Conservation (phyloP, 495 filamentous ascomycete genomes). For the Chaetomium tenue region DNA sequence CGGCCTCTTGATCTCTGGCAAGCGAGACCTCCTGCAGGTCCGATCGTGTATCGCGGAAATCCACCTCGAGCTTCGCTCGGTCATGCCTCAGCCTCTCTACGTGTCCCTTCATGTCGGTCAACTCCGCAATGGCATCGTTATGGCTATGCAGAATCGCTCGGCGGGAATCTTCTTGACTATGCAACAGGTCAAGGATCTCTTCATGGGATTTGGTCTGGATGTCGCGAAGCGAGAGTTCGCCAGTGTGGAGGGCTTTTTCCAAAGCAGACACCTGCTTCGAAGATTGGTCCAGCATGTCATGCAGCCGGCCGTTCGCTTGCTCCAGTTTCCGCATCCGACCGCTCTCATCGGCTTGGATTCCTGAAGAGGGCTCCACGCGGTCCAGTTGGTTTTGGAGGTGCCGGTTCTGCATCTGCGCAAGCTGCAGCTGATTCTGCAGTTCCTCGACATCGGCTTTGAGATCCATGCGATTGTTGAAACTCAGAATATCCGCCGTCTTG, state of each 20-base stretch:
- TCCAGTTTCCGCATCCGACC: slow-evolving; percentile 88
- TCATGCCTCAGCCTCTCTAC: slow-evolving; percentile 82
- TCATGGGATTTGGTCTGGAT: slow-evolving; percentile 92
- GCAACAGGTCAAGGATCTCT: slow-evolving; percentile 90
- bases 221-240: slow-evolving; percentile 87
- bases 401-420: slow-evolving; percentile 93
- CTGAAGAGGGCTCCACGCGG: slow-evolving; percentile 54
- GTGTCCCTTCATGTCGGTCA: slow-evolving; percentile 78
- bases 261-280: slow-evolving; percentile 87
- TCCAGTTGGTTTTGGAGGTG: slow-evolving; percentile 89
- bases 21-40: slow-evolving; percentile 77
- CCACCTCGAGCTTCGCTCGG: slow-evolving; percentile 77
- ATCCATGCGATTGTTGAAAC: slow-evolving; percentile 88
- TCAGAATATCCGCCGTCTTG: slow-evolving; percentile 81
- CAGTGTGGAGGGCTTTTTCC: slow-evolving; percentile 80
- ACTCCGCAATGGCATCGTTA: slow-evolving; percentile 79
- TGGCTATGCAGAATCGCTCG: slow-evolving; percentile 77
- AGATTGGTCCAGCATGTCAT: slow-evolving; percentile 94
- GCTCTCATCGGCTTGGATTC: slow-evolving; percentile 71
- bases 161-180: slow-evolving; percentile 87
- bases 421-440: slow-evolving; percentile 90
- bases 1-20: slow-evolving; percentile 77
- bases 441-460: slow-evolving; percentile 87
- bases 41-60: slow-evolving; percentile 77
- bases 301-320: slow-evolving; percentile 85